Evolutionary conservation across 495 filamentous ascomycete genomes (phyloP).

Genomic region (Aspergillus taichungensis): DNA sequence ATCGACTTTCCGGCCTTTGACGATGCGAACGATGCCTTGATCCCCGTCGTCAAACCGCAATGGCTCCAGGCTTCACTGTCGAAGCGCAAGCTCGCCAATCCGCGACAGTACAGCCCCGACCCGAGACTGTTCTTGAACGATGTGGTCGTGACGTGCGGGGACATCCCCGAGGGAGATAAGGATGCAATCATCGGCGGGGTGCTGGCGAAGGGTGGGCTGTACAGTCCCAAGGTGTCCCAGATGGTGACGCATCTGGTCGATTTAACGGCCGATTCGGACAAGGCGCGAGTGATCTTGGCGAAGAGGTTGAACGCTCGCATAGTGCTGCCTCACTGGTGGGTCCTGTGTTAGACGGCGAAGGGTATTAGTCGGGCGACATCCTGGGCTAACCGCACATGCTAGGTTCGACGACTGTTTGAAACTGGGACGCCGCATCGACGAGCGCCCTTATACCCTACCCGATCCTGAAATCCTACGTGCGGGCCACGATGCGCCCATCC

Average conservation of each 20-base stretch:
- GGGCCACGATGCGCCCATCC: conserved; percentile 44
- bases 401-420: conserved; percentile 97
- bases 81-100: conserved; percentile 62
- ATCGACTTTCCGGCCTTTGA: conserved; percentile 82
- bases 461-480: conserved; percentile 68
- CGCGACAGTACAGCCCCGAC: conserved; percentile 81
- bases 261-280: conserved; percentile 62
- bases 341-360: background rate
- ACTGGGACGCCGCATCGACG: conserved; percentile 79
- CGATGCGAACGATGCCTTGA: conserved; percentile 58
- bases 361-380: background rate
- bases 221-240: conserved; percentile 57
- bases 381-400: conserved; percentile 1
- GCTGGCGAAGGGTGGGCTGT: conserved; percentile 79
- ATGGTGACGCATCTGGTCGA: conserved; percentile 85
- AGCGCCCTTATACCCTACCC: conserved; percentile 78
- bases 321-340: conserved; percentile 91
- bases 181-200: conserved; percentile 89
- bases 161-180: conserved; percentile 81
- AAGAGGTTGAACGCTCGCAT: conserved; percentile 67
- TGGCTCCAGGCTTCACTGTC: conserved; percentile 67
- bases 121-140: conserved; percentile 82
- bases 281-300: conserved; percentile 52
- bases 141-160: conserved; percentile 64
- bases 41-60: conserved; percentile 72